Evolutionary conservation across 192 early-diverging fungal genomes (phyloP).

Genomic region (Mortierella antarctica): DNA sequence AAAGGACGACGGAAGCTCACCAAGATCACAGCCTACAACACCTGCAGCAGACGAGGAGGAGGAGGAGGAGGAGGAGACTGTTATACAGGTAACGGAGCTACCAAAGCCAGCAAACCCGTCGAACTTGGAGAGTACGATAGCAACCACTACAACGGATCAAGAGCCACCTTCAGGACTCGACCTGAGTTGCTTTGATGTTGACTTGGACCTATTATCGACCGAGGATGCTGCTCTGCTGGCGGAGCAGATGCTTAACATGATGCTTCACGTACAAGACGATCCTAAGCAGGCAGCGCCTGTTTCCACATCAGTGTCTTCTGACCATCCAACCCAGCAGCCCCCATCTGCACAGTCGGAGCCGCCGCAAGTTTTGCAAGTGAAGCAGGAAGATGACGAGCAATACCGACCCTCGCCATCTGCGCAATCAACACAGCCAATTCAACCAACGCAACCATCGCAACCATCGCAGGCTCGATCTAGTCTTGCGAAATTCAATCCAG

Average conservation of each 20-base stretch:
- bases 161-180: neutral
- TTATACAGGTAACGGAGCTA: too few relatives aligned
- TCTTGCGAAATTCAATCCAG: neutral
- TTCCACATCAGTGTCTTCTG: too few relatives aligned
- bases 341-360: neutral
- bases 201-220: constrained; percentile 21
- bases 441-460: neutral
- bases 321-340: too few relatives aligned
- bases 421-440: neutral
- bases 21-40: neutral
- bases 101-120: too few relatives aligned
- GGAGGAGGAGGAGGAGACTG: too few relatives aligned
- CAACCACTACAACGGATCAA: too few relatives aligned
- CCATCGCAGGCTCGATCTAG: neutral
- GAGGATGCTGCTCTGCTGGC: constrained; percentile 24
- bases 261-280: neutral
- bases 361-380: neutral
- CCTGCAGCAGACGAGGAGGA: neutral
- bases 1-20: constrained; percentile 1
- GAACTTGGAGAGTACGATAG: too few relatives aligned
- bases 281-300: too few relatives aligned
- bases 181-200: constrained; percentile 26
- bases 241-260: constrained; percentile 29
- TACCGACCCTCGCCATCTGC: too few relatives aligned
- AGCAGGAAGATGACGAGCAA: constrained; percentile 6